Base-by-base conservation (phyloP, 768 basidiomycete genomes). In the Tricholoma matsutake region DNA sequence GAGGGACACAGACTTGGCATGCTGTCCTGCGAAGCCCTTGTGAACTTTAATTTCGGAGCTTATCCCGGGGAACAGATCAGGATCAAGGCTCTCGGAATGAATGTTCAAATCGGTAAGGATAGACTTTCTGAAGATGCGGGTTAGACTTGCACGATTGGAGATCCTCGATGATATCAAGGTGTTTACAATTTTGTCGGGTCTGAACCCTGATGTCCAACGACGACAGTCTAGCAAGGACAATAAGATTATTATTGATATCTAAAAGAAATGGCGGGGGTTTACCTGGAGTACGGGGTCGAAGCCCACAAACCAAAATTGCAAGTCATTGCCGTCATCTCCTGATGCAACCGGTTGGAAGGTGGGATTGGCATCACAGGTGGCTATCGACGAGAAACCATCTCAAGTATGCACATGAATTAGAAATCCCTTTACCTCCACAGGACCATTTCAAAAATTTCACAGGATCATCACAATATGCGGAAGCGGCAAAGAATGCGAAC, bases 61-160 rank as follows among this genome's bases (percentile, higher is more conserved):
- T 6, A 87, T 61, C 2, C 82, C 82, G 0, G 82, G 82, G 72
- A 86, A 87, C 9, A 84, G 73, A 0, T 72, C 67, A 0, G 78
- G 25, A 62, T 80, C 59, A 43, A 83, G 65, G 3, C 56, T 63
- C 4, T 61, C 60, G 55, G 76, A 64, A 62, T 76, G 59, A 62
- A 84, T 65, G 58, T 81, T 68, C 0, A 62, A 69, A 62, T 86
- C 84, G 0, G 80, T 82, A 41, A 85, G 57, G 43, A 71, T 28
- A 11, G 71, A 63, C 47, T 68, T 57, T 22, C 71, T 72, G 20
- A 11, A 16, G 22, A 34, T 25, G 54, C n/a, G 28, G 47, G 16
- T 51, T 20, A 34, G n/a, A 45, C 13, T 10, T 22, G 16, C 10
- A 25, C 28, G 14, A 2, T 56, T n/a, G n/a, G n/a, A n/a, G n/a